Percentiles rank a stretch among this genome's conserved stretches.
These are phyloP conservation scores for Amphirosellinia nigrospora DNA, from an alignment of 495 filamentous ascomycete genomes.

Conservation along the genomic window DNA sequence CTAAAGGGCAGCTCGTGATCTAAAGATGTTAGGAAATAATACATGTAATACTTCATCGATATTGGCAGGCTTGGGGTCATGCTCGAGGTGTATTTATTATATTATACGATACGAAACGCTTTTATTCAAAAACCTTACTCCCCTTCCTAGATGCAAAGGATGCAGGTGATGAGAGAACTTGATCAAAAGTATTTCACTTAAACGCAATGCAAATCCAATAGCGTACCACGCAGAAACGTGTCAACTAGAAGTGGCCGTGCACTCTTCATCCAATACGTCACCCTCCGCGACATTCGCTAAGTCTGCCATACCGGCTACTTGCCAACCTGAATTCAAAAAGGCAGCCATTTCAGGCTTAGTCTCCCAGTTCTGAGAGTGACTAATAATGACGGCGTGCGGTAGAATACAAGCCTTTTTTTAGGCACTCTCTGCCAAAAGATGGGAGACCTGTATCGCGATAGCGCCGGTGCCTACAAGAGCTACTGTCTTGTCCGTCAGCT, in stretches of 20 bases:
- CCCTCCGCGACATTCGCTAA: not conserved
- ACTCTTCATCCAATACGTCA: not conserved
- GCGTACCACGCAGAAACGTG: too few species aligned
- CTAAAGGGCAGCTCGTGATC: not conserved
- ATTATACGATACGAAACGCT: too few species aligned
- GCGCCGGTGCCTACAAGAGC: not conserved
- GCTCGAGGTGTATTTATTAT: too few species aligned
- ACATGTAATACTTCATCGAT: too few species aligned
- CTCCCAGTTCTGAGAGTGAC: not conserved
- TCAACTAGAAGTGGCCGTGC: not conserved
- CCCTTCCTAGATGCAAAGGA: too few species aligned
- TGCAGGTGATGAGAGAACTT: too few species aligned
- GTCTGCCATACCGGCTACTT: not conserved
- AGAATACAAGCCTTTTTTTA: not conserved
- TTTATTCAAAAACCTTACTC: too few species aligned
- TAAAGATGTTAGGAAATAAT: too few species aligned
- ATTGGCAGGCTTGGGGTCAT: too few species aligned
- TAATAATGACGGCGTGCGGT: not conserved
- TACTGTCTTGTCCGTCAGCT: not conserved
- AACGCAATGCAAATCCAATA: too few species aligned
- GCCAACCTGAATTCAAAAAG: not conserved
- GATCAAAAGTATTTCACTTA: too few species aligned
- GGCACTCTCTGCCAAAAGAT: not conserved
- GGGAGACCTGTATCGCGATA: not conserved
- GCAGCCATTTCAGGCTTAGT: not conserved